These are phyloP conservation scores for Mortierella sp. DNA, from an alignment of 371 early-diverging fungal genomes.

Conservation along the genomic window DNA sequence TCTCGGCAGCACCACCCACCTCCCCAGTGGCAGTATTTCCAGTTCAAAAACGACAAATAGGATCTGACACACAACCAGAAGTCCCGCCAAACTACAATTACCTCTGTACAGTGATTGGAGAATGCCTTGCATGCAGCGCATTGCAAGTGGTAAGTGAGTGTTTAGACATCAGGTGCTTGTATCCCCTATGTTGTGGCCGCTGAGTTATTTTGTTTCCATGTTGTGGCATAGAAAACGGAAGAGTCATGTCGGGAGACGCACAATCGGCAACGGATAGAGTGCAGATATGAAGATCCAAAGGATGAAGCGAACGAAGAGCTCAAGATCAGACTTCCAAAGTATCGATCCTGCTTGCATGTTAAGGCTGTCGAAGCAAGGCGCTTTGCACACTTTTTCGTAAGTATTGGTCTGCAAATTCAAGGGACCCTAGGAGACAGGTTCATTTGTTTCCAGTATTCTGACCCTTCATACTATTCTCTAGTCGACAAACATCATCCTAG, in stretches of 20 bases:
- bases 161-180: background rate
- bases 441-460: background rate
- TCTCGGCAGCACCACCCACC: background rate
- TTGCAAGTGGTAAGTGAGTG: conserved; percentile 36
- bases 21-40: background rate
- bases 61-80: background rate
- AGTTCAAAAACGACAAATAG: conserved; percentile 18
- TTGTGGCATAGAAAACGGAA: conserved; percentile 31
- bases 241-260: conserved; percentile 34
- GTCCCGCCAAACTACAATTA: conserved; percentile 22
- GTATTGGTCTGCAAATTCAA: background rate
- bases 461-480: conserved; percentile 5
- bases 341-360: conserved; percentile 36
- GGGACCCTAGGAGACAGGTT: background rate
- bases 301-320: conserved; percentile 47
- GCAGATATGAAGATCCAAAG: conserved; percentile 46
- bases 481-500: conserved; percentile 44
- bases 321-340: conserved; percentile 34
- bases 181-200: background rate
- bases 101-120: conserved; percentile 28
- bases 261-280: conserved; percentile 40
- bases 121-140: conserved; percentile 34
- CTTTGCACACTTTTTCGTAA: conserved; percentile 50
- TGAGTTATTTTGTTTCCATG: background rate
- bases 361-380: conserved; percentile 45